Conservation (phyloP, 192 early-diverging fungal genomes). For the Jimgerdemannia lactiflua region DNA sequence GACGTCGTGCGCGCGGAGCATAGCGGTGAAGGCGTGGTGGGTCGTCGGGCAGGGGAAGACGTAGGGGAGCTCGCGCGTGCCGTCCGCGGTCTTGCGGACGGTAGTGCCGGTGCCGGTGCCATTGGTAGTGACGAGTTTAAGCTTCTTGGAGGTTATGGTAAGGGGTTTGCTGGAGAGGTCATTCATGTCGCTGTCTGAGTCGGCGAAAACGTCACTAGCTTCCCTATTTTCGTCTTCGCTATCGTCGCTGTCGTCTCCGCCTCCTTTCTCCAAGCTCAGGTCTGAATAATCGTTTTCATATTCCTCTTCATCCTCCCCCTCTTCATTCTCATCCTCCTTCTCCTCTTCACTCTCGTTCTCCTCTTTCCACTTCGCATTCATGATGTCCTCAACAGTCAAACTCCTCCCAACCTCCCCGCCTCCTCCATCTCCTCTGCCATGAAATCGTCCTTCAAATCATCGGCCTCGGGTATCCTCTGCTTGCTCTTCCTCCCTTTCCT, state of each 20-base stretch:
- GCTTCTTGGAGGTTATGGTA: no score
- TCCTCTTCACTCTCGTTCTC: slow-evolving; percentile 67
- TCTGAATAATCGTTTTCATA: slow-evolving; percentile 15
- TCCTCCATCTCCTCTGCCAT: slow-evolving; percentile 42
- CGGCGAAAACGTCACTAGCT: no score
- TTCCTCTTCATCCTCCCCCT: slow-evolving; percentile 74
- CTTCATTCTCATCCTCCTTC: slow-evolving; percentile 64
- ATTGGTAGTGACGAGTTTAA: no score
- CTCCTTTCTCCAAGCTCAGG: slow-evolving; percentile 48
- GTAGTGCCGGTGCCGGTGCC: no score
- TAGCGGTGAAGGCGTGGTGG: slow-evolving; percentile 65
- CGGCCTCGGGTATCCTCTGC: slow-evolving; percentile 47
- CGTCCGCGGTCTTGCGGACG: no score
- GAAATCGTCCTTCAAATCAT: slow-evolving; percentile 72
- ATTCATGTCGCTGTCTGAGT: no score
- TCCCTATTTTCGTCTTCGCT: no score
- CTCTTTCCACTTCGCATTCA: slow-evolving; percentile 51
- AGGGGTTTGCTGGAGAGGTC: no score
- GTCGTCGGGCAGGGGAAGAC: slow-evolving; percentile 81
- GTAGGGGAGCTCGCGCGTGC: slow-evolving; percentile 63
- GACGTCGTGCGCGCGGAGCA: no score
- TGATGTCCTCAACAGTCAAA: slow-evolving; percentile 26
- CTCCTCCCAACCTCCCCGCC: slow-evolving; percentile 51
- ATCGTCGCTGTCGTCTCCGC: slow-evolving; percentile 54
- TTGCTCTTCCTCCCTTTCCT: slow-evolving; percentile 30